These are phyloP conservation scores for Moringa oleifera DNA, from an alignment of 345 rosid genomes.

Conservation along the genomic window DNA sequence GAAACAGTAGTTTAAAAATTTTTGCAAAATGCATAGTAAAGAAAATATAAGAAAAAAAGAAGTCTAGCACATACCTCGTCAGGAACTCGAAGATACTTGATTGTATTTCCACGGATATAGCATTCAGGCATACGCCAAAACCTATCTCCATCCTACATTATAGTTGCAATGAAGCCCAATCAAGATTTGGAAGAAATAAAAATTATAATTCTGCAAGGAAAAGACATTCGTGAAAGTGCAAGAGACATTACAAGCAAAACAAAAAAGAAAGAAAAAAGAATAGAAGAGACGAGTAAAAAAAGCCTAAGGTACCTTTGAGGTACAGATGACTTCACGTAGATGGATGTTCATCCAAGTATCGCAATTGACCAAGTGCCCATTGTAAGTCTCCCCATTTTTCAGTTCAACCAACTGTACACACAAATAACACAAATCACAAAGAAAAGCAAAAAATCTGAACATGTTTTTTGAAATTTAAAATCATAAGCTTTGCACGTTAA, in stretches of 20 bases:
- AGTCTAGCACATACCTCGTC: constrained; percentile 60
- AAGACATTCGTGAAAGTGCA: not conserved
- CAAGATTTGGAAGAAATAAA: not conserved
- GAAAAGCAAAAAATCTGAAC: not conserved
- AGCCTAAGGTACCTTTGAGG: constrained; percentile 62
- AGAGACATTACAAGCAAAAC: constrained; percentile 11
- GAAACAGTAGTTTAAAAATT: not conserved
- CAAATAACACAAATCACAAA: not conserved
- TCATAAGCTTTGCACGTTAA: not conserved
- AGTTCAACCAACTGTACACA: constrained; percentile 77
- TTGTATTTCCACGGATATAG: constrained; percentile 97
- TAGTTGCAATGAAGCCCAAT: constrained; percentile 5
- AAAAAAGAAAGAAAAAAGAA: not conserved
- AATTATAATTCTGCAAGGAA: not conserved
- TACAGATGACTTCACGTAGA: constrained; percentile 97
- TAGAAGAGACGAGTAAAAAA: not conserved
- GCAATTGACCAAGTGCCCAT: constrained; percentile 95
- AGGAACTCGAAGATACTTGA: constrained; percentile 97
- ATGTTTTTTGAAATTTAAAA: not conserved
- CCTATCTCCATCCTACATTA: constrained; percentile 86
- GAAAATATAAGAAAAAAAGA: not conserved
- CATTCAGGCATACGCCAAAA: constrained; percentile 99
- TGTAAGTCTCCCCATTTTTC: constrained; percentile 96
- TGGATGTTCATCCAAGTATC: constrained; percentile 99
- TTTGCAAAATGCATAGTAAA: not conserved